phyloP scores from a whole-genome alignment of 805 yeast genomes.

The Wickerhamomyces tratensis region DNA sequence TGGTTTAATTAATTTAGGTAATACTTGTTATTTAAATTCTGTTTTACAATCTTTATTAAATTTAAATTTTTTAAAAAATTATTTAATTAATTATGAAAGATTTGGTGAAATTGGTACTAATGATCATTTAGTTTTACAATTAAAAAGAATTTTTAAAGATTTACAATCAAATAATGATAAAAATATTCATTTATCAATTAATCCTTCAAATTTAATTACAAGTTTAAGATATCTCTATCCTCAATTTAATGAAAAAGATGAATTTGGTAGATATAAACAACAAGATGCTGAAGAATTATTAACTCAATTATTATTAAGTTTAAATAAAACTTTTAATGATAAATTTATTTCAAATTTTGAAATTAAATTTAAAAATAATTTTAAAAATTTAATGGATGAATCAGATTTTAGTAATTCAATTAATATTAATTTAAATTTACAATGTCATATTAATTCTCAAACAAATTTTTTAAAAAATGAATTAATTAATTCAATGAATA shows the following conservation, averaged over 20 bases:
- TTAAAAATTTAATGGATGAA: slow-evolving; percentile 49
- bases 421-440: slow-evolving; percentile 61
- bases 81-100: slow-evolving; percentile 40
- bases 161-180: slow-evolving; percentile 12
- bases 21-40: slow-evolving; percentile 91
- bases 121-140: slow-evolving; percentile 35
- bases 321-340: slow-evolving; percentile 39
- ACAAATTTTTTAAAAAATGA: slow-evolving; percentile 91
- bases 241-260: slow-evolving; percentile 78
- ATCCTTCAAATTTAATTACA: slow-evolving; percentile 61
- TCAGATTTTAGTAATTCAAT: slow-evolving; percentile 38
- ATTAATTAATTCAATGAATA: slow-evolving; percentile 50
- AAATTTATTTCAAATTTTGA: slow-evolving; percentile 48
- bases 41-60: slow-evolving; percentile 81
- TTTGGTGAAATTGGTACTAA: slow-evolving; percentile 24
- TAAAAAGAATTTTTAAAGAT: slow-evolving; percentile 32
- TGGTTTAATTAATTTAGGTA: slow-evolving; percentile 90
- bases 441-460: slow-evolving; percentile 78
- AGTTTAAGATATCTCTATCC: slow-evolving; percentile 64
- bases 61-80: slow-evolving; percentile 59
- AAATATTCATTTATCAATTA: slow-evolving; percentile 26
- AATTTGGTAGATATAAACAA: slow-evolving; percentile 71
- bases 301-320: slow-evolving; percentile 58
- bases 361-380: slow-evolving; percentile 51
- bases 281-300: slow-evolving; percentile 98